Evolutionary conservation across 164 flowering plant genomes (phyloP), one percentile per base, ranked within the genome.

Genomic region (Euptelea pleiosperma): DNA sequence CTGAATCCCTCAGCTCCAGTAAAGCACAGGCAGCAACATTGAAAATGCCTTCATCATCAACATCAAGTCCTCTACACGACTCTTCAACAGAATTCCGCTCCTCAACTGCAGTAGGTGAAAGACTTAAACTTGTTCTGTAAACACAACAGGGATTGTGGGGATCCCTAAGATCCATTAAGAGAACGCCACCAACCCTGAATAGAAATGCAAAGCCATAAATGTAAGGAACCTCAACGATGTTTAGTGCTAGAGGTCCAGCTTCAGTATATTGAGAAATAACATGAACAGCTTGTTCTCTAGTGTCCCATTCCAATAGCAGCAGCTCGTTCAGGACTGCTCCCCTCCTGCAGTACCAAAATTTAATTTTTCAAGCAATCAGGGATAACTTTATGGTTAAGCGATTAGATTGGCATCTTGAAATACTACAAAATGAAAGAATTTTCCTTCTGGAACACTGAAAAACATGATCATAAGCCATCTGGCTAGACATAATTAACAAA

Each of bases 11-110:
- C 34, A 90, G 79, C 75, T 90, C 83, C 42, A 90, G 68, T 47
- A 93, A 75, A 57, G 97, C 98, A 69, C 83, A 68, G 36, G 92
- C 97, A 71, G 99, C 99, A 70, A 86, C 98, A 74, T 77, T 82
- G 65, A 79, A 84, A 45, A 77, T 79, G 42, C 87, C 82, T 64
- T 88, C 95, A 74, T 89, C 97, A 73, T 90, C 93, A 60, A 65
- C 75, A 66, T 88, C 94, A 57, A 80, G 78, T 62, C 73, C 71
- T 64, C 69, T 77, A 55, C 49, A 79, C 12, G 82, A 64, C 39
- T 81, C 87, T 60, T 83, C 85, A 58, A 65, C 57, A 61, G 55
- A 63, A 70, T 66, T 71, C 9, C 52, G 77, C 68, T 83, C 89
- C 70, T 79, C 91, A 43, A 76, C 63, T 16, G 64, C 34, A 69